phyloP scores from a whole-genome alignment of 2,329 filamentous ascomycete species.

The Arthrobotrys sphaeroides region DNA sequence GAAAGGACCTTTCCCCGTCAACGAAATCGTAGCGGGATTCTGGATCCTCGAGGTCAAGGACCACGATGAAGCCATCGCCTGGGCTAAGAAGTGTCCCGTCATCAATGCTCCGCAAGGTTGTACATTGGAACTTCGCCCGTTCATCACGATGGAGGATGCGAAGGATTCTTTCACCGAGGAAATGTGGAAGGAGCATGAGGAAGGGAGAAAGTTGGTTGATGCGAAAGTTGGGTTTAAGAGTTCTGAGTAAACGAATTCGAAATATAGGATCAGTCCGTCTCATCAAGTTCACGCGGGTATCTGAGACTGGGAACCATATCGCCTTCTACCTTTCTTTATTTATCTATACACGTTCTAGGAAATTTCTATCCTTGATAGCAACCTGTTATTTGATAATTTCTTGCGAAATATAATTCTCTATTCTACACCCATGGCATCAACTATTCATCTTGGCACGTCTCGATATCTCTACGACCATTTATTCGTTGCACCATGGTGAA shows the following conservation, averaged over 20 bases:
- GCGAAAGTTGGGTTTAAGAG: slow-evolving; percentile 31
- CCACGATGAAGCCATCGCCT: slow-evolving; percentile 38
- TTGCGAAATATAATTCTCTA: too few relatives aligned
- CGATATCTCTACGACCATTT: too few relatives aligned
- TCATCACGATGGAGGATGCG: slow-evolving; percentile 38
- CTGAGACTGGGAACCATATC: too few relatives aligned
- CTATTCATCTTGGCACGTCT: too few relatives aligned
- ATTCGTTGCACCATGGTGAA: too few relatives aligned
- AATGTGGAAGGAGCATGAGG: slow-evolving; percentile 17
- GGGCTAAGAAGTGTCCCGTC: slow-evolving; percentile 40
- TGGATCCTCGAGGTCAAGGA: slow-evolving; percentile 45
- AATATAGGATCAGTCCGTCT: too few relatives aligned
- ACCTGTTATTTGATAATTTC: too few relatives aligned
- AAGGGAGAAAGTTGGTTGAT: slow-evolving; percentile 29
- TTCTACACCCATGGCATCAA: too few relatives aligned
- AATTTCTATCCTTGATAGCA: too few relatives aligned
- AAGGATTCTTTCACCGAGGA: slow-evolving; percentile 30
- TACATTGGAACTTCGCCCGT: slow-evolving; percentile 32
- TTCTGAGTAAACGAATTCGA: background rate
- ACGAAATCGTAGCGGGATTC: slow-evolving; percentile 38
- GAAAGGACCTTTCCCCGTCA: slow-evolving; percentile 32
- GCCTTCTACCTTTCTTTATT: too few relatives aligned
- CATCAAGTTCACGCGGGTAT: too few relatives aligned
- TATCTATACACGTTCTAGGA: too few relatives aligned
- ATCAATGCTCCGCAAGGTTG: slow-evolving; percentile 22